Conservation (phyloP, 192 early-diverging fungal species). For the Chytriomyces confervae region DNA sequence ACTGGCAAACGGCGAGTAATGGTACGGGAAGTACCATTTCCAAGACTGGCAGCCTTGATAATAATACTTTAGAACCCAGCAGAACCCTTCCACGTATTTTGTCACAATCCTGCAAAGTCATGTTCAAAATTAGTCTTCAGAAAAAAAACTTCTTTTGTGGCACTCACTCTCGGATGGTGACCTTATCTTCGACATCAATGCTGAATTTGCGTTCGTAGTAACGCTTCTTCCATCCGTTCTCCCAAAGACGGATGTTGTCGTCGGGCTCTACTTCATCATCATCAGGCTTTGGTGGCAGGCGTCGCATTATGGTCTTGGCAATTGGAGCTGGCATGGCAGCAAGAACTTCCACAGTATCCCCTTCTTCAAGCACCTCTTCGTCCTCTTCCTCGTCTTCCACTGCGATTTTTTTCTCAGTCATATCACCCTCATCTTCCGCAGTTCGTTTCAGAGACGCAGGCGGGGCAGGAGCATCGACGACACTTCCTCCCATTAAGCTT, state of each 20-base stretch:
- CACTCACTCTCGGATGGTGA: conserved; percentile 55
- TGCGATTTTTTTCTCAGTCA: conserved; percentile 13
- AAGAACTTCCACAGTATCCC: conserved; percentile 55
- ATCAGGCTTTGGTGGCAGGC: conserved; percentile 15
- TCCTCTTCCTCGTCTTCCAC: conserved; percentile 45
- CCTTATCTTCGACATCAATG: conserved; percentile 60
- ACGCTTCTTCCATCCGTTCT: conserved; percentile 75
- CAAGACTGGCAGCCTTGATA: conserved; percentile 95
- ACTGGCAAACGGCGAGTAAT: conserved; percentile 95
- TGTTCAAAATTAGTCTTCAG: conserved; percentile 29
- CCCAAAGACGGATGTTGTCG: conserved; percentile 75
- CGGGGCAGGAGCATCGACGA: neutral
- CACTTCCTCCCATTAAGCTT: conserved; percentile 26
- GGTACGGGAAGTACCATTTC: conserved; percentile 98
- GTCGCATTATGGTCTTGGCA: conserved; percentile 12
- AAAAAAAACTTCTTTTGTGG: neutral
- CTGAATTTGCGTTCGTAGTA: conserved; percentile 82
- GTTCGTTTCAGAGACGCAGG: conserved; percentile 26
- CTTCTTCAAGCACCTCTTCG: conserved; percentile 44
- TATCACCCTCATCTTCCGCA: conserved; percentile 11
- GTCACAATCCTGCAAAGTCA: conserved; percentile 54
- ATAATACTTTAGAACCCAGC: conserved; percentile 98
- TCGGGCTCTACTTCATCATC: conserved; percentile 55
- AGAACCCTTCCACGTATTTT: conserved; percentile 89
- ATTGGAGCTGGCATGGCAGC: conserved; percentile 43